These are phyloP conservation scores for Puccinia novopanici DNA, from an alignment of 1,284 basidiomycete species.

Conservation along the genomic window DNA sequence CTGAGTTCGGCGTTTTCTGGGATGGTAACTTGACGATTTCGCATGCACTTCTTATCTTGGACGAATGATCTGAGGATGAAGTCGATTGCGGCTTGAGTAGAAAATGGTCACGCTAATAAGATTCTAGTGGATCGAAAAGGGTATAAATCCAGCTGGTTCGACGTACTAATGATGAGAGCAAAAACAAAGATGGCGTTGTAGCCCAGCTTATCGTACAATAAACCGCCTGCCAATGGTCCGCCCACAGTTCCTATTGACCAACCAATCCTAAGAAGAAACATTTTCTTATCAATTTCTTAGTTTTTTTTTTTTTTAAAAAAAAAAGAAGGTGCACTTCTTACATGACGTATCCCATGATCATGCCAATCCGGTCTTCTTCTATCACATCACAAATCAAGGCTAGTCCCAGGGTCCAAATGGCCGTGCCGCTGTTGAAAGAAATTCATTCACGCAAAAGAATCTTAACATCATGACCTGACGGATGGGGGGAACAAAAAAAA, in stretches of 20 bases:
- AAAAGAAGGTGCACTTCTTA: neutral
- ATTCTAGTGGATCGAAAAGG: too few relatives aligned
- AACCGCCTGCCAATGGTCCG: slow-evolving; percentile 38
- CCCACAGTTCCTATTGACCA: slow-evolving; percentile 36
- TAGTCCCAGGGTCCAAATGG: slow-evolving; percentile 41
- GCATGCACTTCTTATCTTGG: slow-evolving; percentile 27
- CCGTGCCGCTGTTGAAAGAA: slow-evolving; percentile 18
- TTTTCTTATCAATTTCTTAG: neutral
- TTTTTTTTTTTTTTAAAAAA: neutral
- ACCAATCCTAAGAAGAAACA: slow-evolving; percentile 26
- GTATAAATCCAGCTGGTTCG: too few relatives aligned
- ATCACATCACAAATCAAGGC: slow-evolving; percentile 43
- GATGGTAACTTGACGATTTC: neutral
- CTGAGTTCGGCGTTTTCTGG: neutral
- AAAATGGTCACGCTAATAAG: neutral
- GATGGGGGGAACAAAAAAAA: too few relatives aligned
- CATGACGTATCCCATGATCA: slow-evolving; percentile 47
- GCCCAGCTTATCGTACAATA: slow-evolving; percentile 34
- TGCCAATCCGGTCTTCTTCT: slow-evolving; percentile 16
- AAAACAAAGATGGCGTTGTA: slow-evolving; percentile 41
- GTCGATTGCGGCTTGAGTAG: slow-evolving; percentile 20
- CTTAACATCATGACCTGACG: neutral
- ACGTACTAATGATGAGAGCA: slow-evolving; percentile 29
- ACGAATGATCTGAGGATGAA: slow-evolving; percentile 31
- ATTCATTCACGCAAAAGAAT: neutral